phyloP scores from a whole-genome alignment of 2,329 filamentous ascomycete species.

The Paecilomyces variotii region DNA sequence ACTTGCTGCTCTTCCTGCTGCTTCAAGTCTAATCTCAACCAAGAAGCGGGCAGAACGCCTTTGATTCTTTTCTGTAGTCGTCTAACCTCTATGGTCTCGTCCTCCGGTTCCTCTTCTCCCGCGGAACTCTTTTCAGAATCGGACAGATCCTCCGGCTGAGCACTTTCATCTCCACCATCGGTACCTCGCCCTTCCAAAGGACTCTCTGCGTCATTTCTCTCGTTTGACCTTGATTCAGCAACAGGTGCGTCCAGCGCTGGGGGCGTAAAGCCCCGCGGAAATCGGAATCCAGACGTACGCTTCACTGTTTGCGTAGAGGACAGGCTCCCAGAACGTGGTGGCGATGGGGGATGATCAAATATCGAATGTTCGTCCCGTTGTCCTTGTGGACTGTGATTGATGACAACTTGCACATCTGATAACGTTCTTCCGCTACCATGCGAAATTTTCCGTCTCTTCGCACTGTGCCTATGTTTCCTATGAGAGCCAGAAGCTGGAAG shows the following conservation, averaged over 20 bases:
- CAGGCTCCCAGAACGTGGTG: constrained; percentile 29
- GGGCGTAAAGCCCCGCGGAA: constrained; percentile 28
- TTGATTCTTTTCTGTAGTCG: constrained; percentile 34
- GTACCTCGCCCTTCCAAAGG: constrained; percentile 8
- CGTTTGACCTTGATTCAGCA: constrained; percentile 13
- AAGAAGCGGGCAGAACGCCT: constrained; percentile 44
- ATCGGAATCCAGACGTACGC: constrained; percentile 23
- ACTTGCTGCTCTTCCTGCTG: constrained; percentile 17
- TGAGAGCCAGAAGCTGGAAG: neutral
- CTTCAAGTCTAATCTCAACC: constrained; percentile 34
- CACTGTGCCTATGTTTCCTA: constrained; percentile 8
- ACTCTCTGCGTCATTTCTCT: constrained; percentile 11
- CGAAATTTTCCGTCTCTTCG: constrained; percentile 30
- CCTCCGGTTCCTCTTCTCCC: constrained; percentile 12
- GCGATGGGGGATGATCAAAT: constrained; percentile 31
- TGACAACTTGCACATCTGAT: constrained; percentile 16
- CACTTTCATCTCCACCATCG: constrained; percentile 8
- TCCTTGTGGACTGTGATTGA: constrained; percentile 12
- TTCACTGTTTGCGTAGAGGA: constrained; percentile 18
- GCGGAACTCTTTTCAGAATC: neutral
- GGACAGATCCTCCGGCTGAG: constrained; percentile 3
- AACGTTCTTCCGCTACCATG: constrained; percentile 10
- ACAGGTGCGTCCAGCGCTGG: constrained; percentile 17
- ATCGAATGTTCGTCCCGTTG: constrained; percentile 8
- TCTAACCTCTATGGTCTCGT: constrained; percentile 21